These are phyloP conservation scores for Calamus simplicifolius DNA, from an alignment of 176 grass and related monocot species.

Conservation along the genomic window DNA sequence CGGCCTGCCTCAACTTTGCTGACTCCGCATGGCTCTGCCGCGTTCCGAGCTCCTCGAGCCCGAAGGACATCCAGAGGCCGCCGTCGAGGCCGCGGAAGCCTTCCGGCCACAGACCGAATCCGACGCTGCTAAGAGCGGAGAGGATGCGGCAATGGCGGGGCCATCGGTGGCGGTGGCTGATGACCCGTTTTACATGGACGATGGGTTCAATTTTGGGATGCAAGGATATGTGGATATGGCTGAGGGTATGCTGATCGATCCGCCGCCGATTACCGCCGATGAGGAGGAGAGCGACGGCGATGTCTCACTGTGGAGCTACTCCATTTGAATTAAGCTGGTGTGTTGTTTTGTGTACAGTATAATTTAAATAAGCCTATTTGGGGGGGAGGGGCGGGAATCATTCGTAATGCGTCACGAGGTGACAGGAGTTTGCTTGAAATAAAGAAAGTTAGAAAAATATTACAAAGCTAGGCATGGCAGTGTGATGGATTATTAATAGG, in stretches of 20 bases:
- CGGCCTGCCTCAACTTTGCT: conserved; percentile 20
- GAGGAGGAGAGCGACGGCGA: background rate
- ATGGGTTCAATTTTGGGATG: conserved; percentile 3
- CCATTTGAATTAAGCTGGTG: background rate
- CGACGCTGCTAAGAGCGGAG: background rate
- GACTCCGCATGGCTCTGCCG: conserved; percentile 8
- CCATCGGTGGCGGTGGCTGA: background rate
- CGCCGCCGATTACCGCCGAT: background rate
- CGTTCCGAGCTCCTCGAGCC: background rate
- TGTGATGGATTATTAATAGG: too few species aligned
- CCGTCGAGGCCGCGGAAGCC: background rate
- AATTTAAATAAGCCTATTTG: too few species aligned
- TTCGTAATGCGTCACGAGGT: too few species aligned
- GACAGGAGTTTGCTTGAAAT: too few species aligned
- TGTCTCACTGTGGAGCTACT: conserved; percentile 14
- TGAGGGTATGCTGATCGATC: conserved; percentile 6
- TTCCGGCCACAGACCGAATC: background rate
- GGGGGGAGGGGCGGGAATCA: too few species aligned
- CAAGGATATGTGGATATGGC: conserved; percentile 19
- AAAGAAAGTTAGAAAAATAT: conserved; percentile 8
- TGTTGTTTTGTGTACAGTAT: background rate
- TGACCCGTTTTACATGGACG: conserved; percentile 4
- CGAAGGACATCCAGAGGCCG: conserved; percentile 6
- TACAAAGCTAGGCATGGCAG: too few species aligned
- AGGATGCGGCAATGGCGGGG: background rate